Evolutionary conservation across 202 grass and related monocot species (phyloP), one percentile per base, ranked within the genome.

Genomic region (Zizania palustris): DNA sequence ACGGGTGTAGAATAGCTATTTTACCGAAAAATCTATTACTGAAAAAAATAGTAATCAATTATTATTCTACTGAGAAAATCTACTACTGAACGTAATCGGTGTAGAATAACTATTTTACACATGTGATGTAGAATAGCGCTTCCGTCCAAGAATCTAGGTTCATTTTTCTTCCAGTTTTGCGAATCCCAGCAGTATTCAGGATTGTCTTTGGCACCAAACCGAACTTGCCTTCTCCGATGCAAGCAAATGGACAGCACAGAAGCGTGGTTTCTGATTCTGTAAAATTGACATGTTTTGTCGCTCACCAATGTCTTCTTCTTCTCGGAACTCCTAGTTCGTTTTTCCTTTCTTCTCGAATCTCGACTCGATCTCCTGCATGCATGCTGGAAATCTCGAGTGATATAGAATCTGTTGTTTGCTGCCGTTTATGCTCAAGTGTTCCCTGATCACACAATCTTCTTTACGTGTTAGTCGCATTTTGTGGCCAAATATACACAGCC

Each of bases 401-500:
- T 43, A 5, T 43, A 11, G 45, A 49, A 50, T 12, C 64, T 13
- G 66, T 35, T 49, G 9, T 34, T 16, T 69, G 9, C 45, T n/a
- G 22, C 45, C 40, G 5, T 44, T 35, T 21, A 33, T 34, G 41
- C 3, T 14, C 18, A 46, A 46, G 11, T 21, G 14, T 18, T 70
- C 55, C 55, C 43, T 13, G 45, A 53, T 63, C 78, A 81, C 78
- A 42, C 45, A 6, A 64, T 64, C 45, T 71, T 1, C 67, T 72
- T 71, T 71, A 3, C 33, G 49, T 22, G 55, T 1, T 19, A 11
- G 21, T 70, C 42, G 22, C 77, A 38, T 20, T 9, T 60, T 3
- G 41, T 69, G 6, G 22, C 28, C 9, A 9, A 48, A 13, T 19
- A 6, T 39, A 16, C 42, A 22, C 0, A 19, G 64, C 65, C 54